phyloP scores from a whole-genome alignment of 805 yeast genomes.

The Yarrowia sp. region DNA sequence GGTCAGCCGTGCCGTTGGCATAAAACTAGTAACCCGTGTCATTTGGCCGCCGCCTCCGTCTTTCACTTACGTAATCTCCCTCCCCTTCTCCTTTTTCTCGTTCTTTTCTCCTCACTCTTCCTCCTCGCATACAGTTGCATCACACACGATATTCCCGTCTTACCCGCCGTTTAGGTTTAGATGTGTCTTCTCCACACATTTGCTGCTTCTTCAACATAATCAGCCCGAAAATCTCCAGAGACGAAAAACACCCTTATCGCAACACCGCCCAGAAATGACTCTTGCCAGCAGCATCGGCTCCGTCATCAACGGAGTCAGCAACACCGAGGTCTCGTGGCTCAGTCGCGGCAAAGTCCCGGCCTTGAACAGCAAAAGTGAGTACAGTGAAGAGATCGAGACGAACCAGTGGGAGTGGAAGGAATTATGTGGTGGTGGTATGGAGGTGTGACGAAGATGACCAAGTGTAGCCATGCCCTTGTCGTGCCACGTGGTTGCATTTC shows the following conservation, averaged over 20 bases:
- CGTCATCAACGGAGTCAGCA: conserved; percentile 39
- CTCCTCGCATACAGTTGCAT: conserved; percentile 24
- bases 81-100: neutral
- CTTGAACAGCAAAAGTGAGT: conserved; percentile 31
- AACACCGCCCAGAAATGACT: conserved; percentile 5
- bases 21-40: no score
- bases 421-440: neutral
- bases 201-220: conserved; percentile 8
- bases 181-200: conserved; percentile 37
- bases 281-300: conserved; percentile 37
- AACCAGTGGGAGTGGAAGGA: neutral
- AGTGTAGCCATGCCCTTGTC: no score
- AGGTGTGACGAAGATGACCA: neutral
- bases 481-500: no score
- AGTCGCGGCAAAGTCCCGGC: conserved; percentile 38
- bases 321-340: conserved; percentile 38
- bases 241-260: neutral
- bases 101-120: neutral
- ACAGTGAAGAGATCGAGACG: neutral
- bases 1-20: neutral
- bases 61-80: neutral
- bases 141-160: conserved; percentile 20
- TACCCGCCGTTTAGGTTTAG: conserved; percentile 31
- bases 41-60: no score
- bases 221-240: neutral